Evolutionary conservation across 306 rosid genomes (phyloP), one percentile per base, ranked within the genome.

Genomic region (Castanea sativa): DNA sequence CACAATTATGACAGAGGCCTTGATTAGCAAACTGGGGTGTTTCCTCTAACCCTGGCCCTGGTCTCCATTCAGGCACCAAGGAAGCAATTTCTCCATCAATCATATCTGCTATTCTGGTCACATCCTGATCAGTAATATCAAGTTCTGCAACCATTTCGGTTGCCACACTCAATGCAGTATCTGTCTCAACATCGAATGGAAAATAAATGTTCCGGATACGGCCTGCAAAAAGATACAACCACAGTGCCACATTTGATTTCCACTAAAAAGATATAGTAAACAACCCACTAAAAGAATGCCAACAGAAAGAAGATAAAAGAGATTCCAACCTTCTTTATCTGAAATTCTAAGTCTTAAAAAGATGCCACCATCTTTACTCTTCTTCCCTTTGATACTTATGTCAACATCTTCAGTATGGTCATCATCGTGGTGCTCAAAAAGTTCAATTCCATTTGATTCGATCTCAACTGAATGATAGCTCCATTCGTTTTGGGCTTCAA

Each of bases 131-230:
- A 0, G 89, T 94, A 53, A 94, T 92, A 84, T 92, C 95, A 1
- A 94, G 91, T 65, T 94, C 98, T 16, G 97, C 98, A 60, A 92
- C 90, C 98, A 94, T 94, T 86, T 94, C 98, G 5, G 97, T 82
- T 30, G 98, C 97, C 49, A 94, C 98, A 3, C 92, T 91, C 49
- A 92, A 67, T 81, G 98, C 97, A 29, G 98, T 94, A 78, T 92
- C 98, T 2, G 55, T 85, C 84, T 90, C 92, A 60, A 83, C 72
- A 84, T 94, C 97, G 68, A 94, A 94, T 18, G 95, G 93, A 83
- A 94, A 94, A 84, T 92, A 77, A 51, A 94, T 92, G 85, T 94
- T 94, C 55, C 97, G 92, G 20, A 90, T 86, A 19, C 52, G 94
- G 21, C 96, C 98, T 94, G 97, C 80, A 78, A 82, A 58, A 64